Conservation (phyloP, 2,329 filamentous ascomycete species). For the Fusarium virguliforme region DNA sequence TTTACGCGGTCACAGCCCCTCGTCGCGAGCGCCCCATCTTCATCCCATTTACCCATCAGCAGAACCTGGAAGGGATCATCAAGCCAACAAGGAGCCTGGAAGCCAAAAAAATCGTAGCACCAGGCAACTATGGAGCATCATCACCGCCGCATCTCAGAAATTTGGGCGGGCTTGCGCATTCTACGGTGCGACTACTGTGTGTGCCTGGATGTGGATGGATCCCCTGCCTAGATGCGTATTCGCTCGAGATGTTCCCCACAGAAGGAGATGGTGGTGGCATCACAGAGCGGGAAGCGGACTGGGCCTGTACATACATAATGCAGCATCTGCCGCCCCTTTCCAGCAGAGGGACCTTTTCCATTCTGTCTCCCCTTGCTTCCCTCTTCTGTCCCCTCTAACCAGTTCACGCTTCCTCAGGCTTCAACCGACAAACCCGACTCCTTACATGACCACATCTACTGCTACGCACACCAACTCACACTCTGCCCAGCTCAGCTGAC, state of each 20-base stretch:
- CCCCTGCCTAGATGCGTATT: conserved; percentile 39
- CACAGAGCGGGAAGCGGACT: conserved; percentile 7
- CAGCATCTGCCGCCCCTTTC: conserved; percentile 32
- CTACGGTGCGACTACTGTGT: conserved; percentile 20
- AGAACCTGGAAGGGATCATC: conserved; percentile 42
- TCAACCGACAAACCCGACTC: conserved; percentile 12
- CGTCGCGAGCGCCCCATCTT: conserved; percentile 49
- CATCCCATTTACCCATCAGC: conserved; percentile 34
- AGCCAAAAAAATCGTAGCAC: conserved; percentile 41
- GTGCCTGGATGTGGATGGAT: conserved; percentile 42
- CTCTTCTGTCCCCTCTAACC: conserved; percentile 10
- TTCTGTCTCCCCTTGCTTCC: conserved; percentile 13
- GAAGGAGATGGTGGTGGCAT: conserved; percentile 37
- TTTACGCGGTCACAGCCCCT: conserved; percentile 53
- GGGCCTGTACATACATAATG: conserved; percentile 27
- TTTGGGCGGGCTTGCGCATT: conserved; percentile 26
- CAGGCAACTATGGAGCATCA: conserved; percentile 55
- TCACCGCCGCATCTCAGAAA: conserved; percentile 44
- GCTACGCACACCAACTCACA: conserved; percentile 28
- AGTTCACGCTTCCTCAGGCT: conserved; percentile 33
- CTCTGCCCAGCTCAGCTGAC: conserved; percentile 37
- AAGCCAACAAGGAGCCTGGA: conserved; percentile 36
- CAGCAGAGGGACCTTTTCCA: conserved; percentile 17
- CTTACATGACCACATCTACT: conserved; percentile 21
- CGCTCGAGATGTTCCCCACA: conserved; percentile 34